Percentiles rank a stretch among this genome's conserved stretches.
Conservation (phyloP, 768 basidiomycete genomes). For the Boletellus sp. region DNA sequence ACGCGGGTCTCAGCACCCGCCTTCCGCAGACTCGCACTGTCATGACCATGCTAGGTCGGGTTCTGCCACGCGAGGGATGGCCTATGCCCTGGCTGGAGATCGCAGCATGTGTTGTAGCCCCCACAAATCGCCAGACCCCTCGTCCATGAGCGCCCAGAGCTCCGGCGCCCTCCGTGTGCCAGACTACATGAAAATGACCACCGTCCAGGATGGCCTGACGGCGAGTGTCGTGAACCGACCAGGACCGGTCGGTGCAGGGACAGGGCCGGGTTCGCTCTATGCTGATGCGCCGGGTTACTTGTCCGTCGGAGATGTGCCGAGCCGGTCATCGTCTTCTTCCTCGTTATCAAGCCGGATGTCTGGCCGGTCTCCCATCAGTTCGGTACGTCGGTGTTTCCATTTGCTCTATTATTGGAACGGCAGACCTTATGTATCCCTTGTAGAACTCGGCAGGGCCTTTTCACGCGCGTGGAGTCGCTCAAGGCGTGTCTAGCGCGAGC, state of each 20-base stretch:
- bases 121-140: constrained; percentile 10
- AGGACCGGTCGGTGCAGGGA: constrained; percentile 11
- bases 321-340: constrained; percentile 32
- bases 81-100: constrained; percentile 35
- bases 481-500: constrained; percentile 7
- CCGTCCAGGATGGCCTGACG: constrained; percentile 27
- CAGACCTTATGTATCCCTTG: constrained; percentile 5
- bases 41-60: constrained; percentile 12
- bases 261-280: constrained; percentile 15
- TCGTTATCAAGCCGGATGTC: constrained; percentile 33
- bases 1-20: constrained; percentile 16
- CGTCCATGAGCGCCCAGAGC: constrained; percentile 11
- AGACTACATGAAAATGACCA: constrained; percentile 33
- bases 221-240: constrained; percentile 20
- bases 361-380: constrained; percentile 28
- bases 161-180: constrained; percentile 25
- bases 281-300: constrained; percentile 23
- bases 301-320: constrained; percentile 22
- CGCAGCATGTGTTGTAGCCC: constrained; percentile 19
- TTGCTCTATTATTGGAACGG: background rate
- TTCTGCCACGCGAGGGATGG: constrained; percentile 12
- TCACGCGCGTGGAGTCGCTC: constrained; percentile 10
- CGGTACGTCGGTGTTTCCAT: constrained; percentile 15
- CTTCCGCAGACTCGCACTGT: constrained; percentile 27
- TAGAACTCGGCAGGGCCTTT: constrained; percentile 26